Conservation (phyloP, 768 basidiomycete genomes). For the Tubosaeta sp. region DNA sequence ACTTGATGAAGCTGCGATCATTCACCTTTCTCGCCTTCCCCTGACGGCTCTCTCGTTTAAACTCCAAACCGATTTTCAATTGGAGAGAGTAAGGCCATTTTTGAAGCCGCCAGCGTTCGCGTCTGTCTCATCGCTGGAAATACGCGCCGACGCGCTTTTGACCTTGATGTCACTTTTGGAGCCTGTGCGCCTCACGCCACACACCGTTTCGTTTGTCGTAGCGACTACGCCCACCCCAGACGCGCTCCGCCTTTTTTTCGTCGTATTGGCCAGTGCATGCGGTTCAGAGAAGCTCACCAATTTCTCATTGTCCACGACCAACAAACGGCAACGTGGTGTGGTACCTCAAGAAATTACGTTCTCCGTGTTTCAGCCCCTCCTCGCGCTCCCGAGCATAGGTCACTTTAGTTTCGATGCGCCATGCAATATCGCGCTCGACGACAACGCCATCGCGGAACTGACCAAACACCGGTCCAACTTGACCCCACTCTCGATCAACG, state of each 20-base stretch:
- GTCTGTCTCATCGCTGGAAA: conserved; percentile 6
- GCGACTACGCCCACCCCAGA: conserved; percentile 8
- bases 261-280: conserved; percentile 15
- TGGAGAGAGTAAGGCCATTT: conserved; percentile 10
- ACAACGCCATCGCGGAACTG: conserved; percentile 16
- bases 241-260: conserved; percentile 20
- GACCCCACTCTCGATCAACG: conserved; percentile 14
- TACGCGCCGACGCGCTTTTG: conserved; percentile 8
- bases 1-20: conserved; percentile 19
- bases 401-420: conserved; percentile 15
- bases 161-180: conserved; percentile 20
- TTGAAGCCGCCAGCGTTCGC: conserved; percentile 16
- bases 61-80: conserved; percentile 12
- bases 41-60: conserved; percentile 14
- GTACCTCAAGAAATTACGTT: conserved; percentile 6
- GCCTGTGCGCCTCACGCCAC: conserved; percentile 15
- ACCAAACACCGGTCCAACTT: conserved; percentile 20
- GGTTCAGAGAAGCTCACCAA: conserved; percentile 1
- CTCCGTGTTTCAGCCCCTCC: conserved; percentile 18
- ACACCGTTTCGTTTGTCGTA: conserved; percentile 14
- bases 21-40: conserved; percentile 22
- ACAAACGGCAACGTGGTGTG: not conserved
- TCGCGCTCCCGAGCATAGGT: conserved; percentile 10
- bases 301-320: conserved; percentile 10
- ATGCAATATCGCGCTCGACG: conserved; percentile 20